phyloP scores from a whole-genome alignment of 2,329 filamentous ascomycete species.

The Amauroascus niger region DNA sequence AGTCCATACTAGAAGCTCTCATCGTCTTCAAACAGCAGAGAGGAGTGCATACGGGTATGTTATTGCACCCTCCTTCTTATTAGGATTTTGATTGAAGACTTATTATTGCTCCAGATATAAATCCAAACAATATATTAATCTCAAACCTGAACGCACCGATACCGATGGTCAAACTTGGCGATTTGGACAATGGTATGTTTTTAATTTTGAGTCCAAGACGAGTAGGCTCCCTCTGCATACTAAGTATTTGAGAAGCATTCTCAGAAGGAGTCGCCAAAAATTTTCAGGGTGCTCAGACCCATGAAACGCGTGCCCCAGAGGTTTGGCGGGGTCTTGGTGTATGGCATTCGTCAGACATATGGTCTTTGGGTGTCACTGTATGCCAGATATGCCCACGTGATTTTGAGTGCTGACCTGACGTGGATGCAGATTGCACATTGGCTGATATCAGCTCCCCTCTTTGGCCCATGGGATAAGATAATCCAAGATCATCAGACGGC shows the following conservation, averaged over 20 bases:
- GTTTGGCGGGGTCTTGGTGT: conserved; percentile 13
- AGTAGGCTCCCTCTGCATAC: background rate
- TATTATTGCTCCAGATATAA: conserved; percentile 9
- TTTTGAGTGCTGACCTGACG: background rate
- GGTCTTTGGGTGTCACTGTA: conserved; percentile 14
- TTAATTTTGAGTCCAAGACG: no score
- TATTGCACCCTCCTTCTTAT: background rate
- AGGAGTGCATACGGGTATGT: conserved; percentile 13
- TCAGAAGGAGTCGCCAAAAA: conserved; percentile 12
- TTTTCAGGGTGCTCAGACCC: conserved; percentile 7
- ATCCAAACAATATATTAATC: conserved; percentile 16
- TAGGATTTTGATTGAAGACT: background rate
- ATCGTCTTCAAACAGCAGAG: conserved; percentile 8
- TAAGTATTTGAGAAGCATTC: conserved; percentile 5
- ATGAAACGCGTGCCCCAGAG: conserved; percentile 15
- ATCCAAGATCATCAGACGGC: conserved; percentile 12
- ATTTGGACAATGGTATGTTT: conserved; percentile 14
- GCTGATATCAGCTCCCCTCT: conserved; percentile 8
- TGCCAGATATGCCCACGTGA: background rate
- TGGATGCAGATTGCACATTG: conserved; percentile 11
- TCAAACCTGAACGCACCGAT: conserved; percentile 6
- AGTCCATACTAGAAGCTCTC: conserved; percentile 13
- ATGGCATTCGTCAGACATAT: conserved; percentile 16
- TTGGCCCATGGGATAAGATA: conserved; percentile 5
- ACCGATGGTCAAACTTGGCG: conserved; percentile 13